Evolutionary conservation across 768 basidiomycete genomes (phyloP).

Genomic region (Leucosporidium yakuticum): DNA sequence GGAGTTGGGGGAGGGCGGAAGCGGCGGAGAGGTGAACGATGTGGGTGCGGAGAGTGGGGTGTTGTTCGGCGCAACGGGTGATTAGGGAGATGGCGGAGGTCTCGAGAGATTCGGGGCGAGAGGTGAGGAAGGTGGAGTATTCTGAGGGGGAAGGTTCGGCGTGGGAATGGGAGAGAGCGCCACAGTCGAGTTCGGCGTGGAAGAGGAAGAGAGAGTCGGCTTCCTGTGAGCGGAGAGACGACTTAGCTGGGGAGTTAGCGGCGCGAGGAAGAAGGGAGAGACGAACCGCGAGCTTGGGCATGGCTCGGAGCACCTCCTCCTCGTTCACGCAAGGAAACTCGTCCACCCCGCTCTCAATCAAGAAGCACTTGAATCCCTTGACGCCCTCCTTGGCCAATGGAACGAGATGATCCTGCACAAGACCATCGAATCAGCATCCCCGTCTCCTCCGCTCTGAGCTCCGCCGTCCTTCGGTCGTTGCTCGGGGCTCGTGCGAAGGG

Average conservation of each 20-base stretch:
- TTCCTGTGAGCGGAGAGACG: conserved; percentile 49
- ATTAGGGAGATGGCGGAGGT: conserved; percentile 73
- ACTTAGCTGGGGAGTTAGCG: neutral
- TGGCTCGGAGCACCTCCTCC: conserved; percentile 60
- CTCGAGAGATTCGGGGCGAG: conserved; percentile 77
- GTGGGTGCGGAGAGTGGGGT: conserved; percentile 71
- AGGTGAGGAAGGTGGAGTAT: conserved; percentile 77
- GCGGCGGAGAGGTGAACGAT: conserved; percentile 93
- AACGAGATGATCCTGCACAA: conserved; percentile 59
- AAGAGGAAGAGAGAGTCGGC: conserved; percentile 70
- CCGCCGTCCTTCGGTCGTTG: neutral
- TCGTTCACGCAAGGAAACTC: conserved; percentile 87
- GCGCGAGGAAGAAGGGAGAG: conserved; percentile 1
- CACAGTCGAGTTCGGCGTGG: conserved; percentile 70
- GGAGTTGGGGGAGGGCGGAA: conserved; percentile 68
- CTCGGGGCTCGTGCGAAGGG: neutral
- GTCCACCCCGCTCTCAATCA: conserved; percentile 92
- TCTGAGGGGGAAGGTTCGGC: conserved; percentile 43
- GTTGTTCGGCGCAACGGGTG: conserved; percentile 56
- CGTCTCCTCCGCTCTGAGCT: neutral
- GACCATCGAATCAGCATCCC: neutral
- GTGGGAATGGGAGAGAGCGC: conserved; percentile 19
- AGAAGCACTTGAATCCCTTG: conserved; percentile 93
- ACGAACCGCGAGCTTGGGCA: conserved; percentile 66
- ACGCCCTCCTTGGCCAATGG: conserved; percentile 75